Evolutionary conservation across 768 basidiomycete genomes (phyloP).

Genomic region (Kwoniella bestiolae): DNA sequence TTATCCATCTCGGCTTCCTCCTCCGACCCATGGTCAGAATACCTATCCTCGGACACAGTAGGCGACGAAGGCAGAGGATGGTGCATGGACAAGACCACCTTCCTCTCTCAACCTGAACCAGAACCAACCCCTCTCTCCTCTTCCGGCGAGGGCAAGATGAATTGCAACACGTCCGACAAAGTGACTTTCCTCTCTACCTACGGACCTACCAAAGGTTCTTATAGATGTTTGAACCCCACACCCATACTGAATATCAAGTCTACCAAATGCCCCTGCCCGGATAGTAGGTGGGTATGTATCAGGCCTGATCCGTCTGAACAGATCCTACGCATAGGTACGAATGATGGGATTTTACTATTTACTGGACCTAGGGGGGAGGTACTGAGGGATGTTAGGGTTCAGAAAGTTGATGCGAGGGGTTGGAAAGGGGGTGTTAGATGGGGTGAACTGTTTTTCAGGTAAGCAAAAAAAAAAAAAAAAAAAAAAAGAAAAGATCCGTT

Average conservation of each 20-base stretch:
- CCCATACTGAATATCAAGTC: constrained; percentile 45
- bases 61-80: constrained; percentile 62
- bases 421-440: constrained; percentile 26
- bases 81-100: constrained; percentile 61
- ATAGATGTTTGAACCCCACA: constrained; percentile 40
- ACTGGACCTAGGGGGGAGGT: constrained; percentile 71
- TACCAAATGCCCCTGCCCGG: constrained; percentile 36
- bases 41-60: constrained; percentile 57
- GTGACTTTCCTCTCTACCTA: constrained; percentile 55
- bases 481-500: too few species aligned
- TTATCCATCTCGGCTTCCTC: not conserved
- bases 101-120: constrained; percentile 2
- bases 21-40: constrained; percentile 34
- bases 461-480: constrained; percentile 39
- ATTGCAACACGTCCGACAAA: constrained; percentile 43
- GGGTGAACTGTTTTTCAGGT: constrained; percentile 64
- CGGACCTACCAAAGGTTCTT: constrained; percentile 10
- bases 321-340: constrained; percentile 63
- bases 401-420: constrained; percentile 62
- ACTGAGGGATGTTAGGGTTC: constrained; percentile 58
- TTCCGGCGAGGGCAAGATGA: not conserved
- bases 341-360: constrained; percentile 68
- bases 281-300: constrained; percentile 62
- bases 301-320: constrained; percentile 62
- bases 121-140: too few species aligned